Evolutionary conservation across 352 stramenopile species (phyloP).

Genomic region (Phytophthora sansomeana): DNA sequence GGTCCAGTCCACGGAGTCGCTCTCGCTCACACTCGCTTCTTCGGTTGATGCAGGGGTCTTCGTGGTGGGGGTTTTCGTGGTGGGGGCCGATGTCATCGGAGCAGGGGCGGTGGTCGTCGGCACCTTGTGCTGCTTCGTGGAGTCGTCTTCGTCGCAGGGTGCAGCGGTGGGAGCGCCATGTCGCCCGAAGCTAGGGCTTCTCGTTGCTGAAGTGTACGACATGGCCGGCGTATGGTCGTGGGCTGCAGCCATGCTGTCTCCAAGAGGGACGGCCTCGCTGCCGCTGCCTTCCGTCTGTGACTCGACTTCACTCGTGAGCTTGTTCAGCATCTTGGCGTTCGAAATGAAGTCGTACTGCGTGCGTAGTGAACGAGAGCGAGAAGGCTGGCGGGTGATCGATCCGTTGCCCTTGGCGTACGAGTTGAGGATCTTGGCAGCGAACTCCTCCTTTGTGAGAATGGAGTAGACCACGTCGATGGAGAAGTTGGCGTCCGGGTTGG

Average conservation of each 20-base stretch:
- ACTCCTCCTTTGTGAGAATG: slow-evolving; percentile 49
- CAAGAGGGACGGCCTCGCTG: background rate
- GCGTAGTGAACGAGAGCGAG: slow-evolving; percentile 14
- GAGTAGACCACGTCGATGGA: slow-evolving; percentile 41
- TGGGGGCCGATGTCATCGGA: background rate
- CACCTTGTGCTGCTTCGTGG: background rate
- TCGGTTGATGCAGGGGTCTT: slow-evolving; percentile 1
- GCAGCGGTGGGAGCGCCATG: background rate
- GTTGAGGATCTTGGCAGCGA: slow-evolving; percentile 32
- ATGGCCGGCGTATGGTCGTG: slow-evolving; percentile 44
- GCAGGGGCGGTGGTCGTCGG: background rate
- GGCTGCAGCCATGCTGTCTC: slow-evolving; percentile 67
- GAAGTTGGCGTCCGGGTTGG: slow-evolving; percentile 47
- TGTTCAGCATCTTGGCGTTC: background rate
- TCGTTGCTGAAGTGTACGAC: background rate
- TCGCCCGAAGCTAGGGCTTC: background rate
- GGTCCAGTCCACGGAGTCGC: slow-evolving; percentile 34
- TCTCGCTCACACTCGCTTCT: slow-evolving; percentile 9
- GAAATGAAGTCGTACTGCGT: slow-evolving; percentile 10
- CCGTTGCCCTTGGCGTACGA: slow-evolving; percentile 28
- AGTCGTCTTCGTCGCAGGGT: background rate
- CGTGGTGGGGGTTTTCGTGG: no score
- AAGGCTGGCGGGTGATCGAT: background rate
- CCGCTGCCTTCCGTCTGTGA: background rate
- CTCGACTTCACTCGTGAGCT: background rate